Evolutionary conservation across 192 early-diverging fungal genomes (phyloP).

Genomic region (Phlyctochytrium bullatum): DNA sequence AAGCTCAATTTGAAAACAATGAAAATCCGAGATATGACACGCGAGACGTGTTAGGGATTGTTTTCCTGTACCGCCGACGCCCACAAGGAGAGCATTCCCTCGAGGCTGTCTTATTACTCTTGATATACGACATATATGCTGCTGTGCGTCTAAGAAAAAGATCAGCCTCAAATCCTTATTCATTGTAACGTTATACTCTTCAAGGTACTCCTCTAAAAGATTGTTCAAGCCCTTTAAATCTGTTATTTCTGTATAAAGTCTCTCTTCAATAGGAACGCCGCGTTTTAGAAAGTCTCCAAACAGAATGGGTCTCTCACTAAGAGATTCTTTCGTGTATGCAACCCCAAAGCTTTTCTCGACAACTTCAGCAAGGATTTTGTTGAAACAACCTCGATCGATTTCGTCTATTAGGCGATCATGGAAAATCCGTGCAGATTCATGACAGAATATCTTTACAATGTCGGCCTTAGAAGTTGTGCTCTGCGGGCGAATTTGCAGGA

Average conservation of each 20-base stretch:
- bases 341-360: slow-evolving; percentile 57
- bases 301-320: slow-evolving; percentile 53
- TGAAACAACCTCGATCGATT: slow-evolving; percentile 49
- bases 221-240: slow-evolving; percentile 57
- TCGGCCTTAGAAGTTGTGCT: slow-evolving; percentile 43
- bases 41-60: slow-evolving; percentile 57
- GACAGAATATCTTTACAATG: slow-evolving; percentile 54
- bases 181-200: slow-evolving; percentile 62
- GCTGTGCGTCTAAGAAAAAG: slow-evolving; percentile 62
- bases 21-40: slow-evolving; percentile 60
- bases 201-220: slow-evolving; percentile 60
- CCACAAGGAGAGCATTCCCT: slow-evolving; percentile 58
- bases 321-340: slow-evolving; percentile 43
- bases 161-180: slow-evolving; percentile 57
- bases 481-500: slow-evolving; percentile 44
- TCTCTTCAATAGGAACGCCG: slow-evolving; percentile 55
- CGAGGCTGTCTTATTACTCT: slow-evolving; percentile 58
- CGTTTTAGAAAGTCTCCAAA: slow-evolving; percentile 59
- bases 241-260: slow-evolving; percentile 52
- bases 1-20: slow-evolving; percentile 58
- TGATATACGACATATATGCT: slow-evolving; percentile 55
- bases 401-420: slow-evolving; percentile 62
- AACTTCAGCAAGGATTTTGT: slow-evolving; percentile 54
- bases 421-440: slow-evolving; percentile 57
- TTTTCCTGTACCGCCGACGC: slow-evolving; percentile 60